Percentiles rank a stretch among this genome's conserved stretches.
phyloP scores from a whole-genome alignment of 2,329 filamentous ascomycete species.

The Botrytis medusae region DNA sequence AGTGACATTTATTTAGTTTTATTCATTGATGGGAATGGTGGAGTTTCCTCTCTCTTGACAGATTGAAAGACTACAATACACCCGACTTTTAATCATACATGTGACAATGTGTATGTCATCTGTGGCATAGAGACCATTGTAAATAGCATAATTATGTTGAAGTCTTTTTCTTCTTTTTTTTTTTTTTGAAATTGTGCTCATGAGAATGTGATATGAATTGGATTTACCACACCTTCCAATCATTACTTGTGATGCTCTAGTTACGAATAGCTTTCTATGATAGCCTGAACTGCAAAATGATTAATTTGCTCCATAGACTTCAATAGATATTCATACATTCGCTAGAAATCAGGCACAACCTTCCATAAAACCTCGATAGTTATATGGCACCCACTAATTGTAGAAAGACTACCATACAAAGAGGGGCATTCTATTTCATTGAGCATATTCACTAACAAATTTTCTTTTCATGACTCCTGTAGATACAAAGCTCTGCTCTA shows the following conservation, averaged over 20 bases:
- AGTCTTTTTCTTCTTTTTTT: background rate
- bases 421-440: background rate
- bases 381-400: background rate
- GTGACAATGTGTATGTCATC: background rate
- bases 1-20: background rate
- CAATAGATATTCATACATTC: background rate
- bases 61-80: background rate
- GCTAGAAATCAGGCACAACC: background rate
- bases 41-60: background rate
- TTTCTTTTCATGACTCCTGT: background rate
- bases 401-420: background rate
- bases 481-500: background rate
- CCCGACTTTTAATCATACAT: background rate
- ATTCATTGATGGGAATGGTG: background rate
- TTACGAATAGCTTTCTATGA: rapidly evolving
- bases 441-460: background rate
- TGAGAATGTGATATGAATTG: background rate
- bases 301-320: background rate
- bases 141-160: background rate
- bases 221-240: background rate
- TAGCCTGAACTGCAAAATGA: background rate
- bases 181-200: background rate
- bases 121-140: background rate
- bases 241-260: background rate
- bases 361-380: background rate